Evolutionary conservation across 2,329 filamentous ascomycete genomes (phyloP), one percentile per base, ranked within the genome.

Genomic region (Fusarium sulawesiense): DNA sequence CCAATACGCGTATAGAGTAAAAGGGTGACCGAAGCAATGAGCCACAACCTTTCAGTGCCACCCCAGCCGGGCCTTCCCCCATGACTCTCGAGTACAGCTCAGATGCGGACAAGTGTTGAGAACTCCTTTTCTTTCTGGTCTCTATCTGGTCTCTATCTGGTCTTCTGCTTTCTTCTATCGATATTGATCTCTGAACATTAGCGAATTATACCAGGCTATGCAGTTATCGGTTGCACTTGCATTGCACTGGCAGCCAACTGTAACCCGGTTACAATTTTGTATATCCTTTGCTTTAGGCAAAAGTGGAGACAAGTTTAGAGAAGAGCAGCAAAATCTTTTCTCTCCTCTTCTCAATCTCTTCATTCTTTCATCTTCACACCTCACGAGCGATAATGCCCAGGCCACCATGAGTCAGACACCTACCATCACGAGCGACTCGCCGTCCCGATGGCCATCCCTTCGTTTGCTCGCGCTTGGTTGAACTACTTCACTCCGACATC

Each of bases 201-300:
- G 18, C 2, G 0, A 12, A 7, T 4, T 12, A 2, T 4, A n/a
- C 16, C 5, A 37, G 3, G 10, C 34, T 11, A 7, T 0, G 6
- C 6, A 37, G 34, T n/a, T 2, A 12, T n/a, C 1, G 4, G 6
- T 4, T 37, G 18, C 34, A n/a, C 0, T n/a, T 37, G 18, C 34
- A 3, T 37, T 4, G 10, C 34, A 37, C 34, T n/a, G 34, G 34
- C 18, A 37, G 6, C 10, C 1, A n/a, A 7, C 18, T 37, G 18
- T 2, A 0, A 37, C 3, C 3, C 2, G 0, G 2, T 37, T 2
- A 37, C n/a, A 3, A n/a, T 37, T 37, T 4, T 37, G 10, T 12
- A 5, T 7, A 7, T 37, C 1, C 18, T n/a, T 37, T 37, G 34
- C 10, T 12, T 7, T 37, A 11, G 10, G 2, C 12, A n/a, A 37